A percentile compares a stretch with the other conserved stretches of the same genome.
phyloP scores from a whole-genome alignment of 768 basidiomycete species.

The Bullera alba region DNA sequence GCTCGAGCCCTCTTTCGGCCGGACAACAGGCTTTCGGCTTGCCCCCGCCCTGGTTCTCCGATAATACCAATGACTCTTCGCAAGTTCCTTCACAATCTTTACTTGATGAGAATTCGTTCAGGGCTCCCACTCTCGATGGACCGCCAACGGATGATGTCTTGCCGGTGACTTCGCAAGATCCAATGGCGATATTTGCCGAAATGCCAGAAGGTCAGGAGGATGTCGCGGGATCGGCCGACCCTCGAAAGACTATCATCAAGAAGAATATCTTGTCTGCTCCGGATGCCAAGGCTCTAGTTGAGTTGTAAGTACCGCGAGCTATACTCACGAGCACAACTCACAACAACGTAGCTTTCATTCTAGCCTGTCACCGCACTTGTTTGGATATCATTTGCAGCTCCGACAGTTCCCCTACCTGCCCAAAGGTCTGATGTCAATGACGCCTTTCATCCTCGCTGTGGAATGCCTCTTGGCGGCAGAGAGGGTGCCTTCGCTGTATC shows the following conservation, averaged over 20 bases:
- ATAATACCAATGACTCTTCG: too few relatives aligned
- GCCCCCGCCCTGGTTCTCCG: too few relatives aligned
- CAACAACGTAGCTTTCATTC: constrained; percentile 16
- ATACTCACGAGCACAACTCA: neutral
- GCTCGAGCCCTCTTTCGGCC: too few relatives aligned
- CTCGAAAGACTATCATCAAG: constrained; percentile 22
- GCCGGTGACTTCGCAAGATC: too few relatives aligned
- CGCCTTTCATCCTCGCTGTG: constrained; percentile 29
- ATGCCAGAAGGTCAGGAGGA: neutral
- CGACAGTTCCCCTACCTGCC: constrained; percentile 25
- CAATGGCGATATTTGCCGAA: neutral
- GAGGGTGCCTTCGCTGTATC: constrained; percentile 7
- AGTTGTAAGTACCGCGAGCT: constrained; percentile 13
- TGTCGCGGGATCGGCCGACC: constrained; percentile 15
- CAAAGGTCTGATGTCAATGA: constrained; percentile 22
- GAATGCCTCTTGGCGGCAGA: constrained; percentile 26
- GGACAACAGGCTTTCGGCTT: too few relatives aligned
- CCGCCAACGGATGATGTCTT: too few relatives aligned
- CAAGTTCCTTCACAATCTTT: too few relatives aligned
- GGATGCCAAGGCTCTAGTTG: constrained; percentile 18
- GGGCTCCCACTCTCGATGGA: too few relatives aligned
- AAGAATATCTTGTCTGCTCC: constrained; percentile 11
- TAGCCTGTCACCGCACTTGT: constrained; percentile 13
- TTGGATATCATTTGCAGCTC: constrained; percentile 25
- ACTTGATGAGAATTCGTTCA: too few relatives aligned